Base-by-base conservation (phyloP, 805 yeast genomes). In the Lipomyces starkeyi region DNA sequence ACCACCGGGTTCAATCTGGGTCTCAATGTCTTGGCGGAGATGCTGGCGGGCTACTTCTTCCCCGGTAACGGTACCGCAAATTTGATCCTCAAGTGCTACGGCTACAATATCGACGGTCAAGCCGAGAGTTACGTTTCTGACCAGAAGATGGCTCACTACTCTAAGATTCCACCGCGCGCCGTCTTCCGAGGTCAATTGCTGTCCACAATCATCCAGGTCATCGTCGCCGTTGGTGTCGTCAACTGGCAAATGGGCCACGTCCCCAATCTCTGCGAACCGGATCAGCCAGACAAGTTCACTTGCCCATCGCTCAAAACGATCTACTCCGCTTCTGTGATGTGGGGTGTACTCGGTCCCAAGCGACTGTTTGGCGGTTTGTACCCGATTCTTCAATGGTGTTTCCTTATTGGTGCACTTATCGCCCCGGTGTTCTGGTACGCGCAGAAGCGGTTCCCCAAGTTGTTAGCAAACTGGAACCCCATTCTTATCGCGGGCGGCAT, bases 281-380 rank as follows among this genome's bases (percentile, higher is more conserved):
- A 75, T 29, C 87, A 86, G 69, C 66, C 73, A 4, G 80, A 82
- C 60, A 80, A 80, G 62, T 86, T 86, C 75, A 80, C 83, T 0
- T 85, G 88, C 74, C 83, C 85, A 1, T 74, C 75, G 25, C 81
- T 80, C 17, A 77, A 78, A 54, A 81, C 83, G 9, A 86, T 85
- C 75, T 87, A 80, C 77, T 80, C 83, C 53, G 85, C 90, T 1
- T 84, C 89, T 0, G 82, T 88, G 29, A 77, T 86, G 58, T 88
- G 91, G 91, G 91, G 91, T 66, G 75, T 81, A 4, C 83, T 88
- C 70, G 91, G 91, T 1, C 90, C 91, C 1, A 81, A 83, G 52
- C 83, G 88, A 68, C 85, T 86, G 54, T 88, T 88, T 74, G 82
- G 85, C 29, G 84, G 85, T 2, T 75, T 86, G 29, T 87, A 87